Conservation (phyloP, 2,329 filamentous ascomycete genomes). For the Alternaria novae-zelandiae region DNA sequence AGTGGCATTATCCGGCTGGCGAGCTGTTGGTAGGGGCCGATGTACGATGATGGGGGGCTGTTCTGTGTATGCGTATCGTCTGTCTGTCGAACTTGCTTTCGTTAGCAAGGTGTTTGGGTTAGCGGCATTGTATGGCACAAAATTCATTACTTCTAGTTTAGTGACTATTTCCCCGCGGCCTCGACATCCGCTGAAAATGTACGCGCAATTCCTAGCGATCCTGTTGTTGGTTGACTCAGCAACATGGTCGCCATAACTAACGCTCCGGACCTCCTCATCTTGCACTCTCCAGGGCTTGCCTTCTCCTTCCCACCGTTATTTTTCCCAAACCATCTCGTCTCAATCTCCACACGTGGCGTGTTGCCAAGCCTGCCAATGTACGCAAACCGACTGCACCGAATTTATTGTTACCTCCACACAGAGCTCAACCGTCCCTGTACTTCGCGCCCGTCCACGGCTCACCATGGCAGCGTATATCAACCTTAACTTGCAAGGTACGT, state of each 20-base stretch:
- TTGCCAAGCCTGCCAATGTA: not conserved
- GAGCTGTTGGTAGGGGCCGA: conserved; percentile 1
- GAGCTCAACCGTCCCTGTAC: not conserved
- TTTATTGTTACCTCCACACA: not conserved
- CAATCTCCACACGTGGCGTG: not conserved
- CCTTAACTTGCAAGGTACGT: conserved; percentile 10
- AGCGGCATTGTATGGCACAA: conserved; percentile 17
- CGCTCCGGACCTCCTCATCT: not conserved
- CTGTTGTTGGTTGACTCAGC: not conserved
- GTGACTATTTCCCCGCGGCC: not conserved
- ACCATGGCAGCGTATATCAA: conserved; percentile 17
- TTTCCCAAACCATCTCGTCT: not conserved
- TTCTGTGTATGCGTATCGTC: conserved; percentile 16
- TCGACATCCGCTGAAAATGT: not conserved
- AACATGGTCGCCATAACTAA: not conserved
- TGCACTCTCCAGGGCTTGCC: not conserved
- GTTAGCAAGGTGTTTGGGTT: conserved; percentile 19
- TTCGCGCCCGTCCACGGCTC: not conserved
- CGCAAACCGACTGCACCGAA: not conserved
- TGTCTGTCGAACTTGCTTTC: conserved; percentile 12
- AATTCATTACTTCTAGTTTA: conserved; percentile 1
- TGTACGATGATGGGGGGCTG: conserved; percentile 12
- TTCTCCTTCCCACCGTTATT: not conserved
- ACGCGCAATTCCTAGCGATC: not conserved
- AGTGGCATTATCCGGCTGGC: not conserved